Evolutionary conservation across 352 stramenopile genomes (phyloP), one percentile per base, ranked within the genome.

Genomic region (Thraustochytrium striatum): DNA sequence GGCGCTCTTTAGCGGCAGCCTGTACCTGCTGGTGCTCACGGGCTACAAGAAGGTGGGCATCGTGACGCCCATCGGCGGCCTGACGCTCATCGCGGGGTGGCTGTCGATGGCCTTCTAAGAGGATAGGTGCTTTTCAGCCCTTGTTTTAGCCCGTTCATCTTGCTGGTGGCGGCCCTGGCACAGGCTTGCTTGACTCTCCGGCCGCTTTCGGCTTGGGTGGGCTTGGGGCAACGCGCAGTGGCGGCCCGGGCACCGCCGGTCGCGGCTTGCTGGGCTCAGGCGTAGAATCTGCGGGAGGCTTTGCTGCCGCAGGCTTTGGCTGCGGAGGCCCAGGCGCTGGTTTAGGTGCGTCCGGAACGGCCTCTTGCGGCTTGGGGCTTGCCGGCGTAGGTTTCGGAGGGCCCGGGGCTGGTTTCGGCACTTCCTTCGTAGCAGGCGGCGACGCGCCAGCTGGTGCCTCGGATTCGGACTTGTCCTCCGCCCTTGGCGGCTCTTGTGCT

Each of bases 11-110:
- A 58, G n/a, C n/a, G 70, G 70, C 11, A 65, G 32, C 16, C 35
- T 80, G 1, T 80, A 80, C 47, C 35, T 57, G 21, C 25, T 80
- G 58, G 70, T 80, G 3, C 70, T 80, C 55, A 80, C 70, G 16
- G 58, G 58, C 1, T 30, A 75, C 2, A 57, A 44, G n/a, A 80
- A 80, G 58, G 25, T 80, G 7, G 70, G 70, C n/a, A 80, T 80
- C 33, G 53, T 80, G 35, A 80, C 70, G 13, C 70, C 70, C 38
- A 75, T 80, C 61, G 70, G 70, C 35, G 70, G 70, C 1, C n/a
- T 75, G 13, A 44, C 58, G 36, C 33, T 80, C 33, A 80, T 79
- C 11, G 55, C 25, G 1, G 70, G 57, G 11, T 80, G 70, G 70
- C 30, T 80, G 9, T 70, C 70, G 3, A 35, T 80, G 19, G 16